Percentiles rank a stretch among this genome's conserved stretches.
phyloP scores from a whole-genome alignment of 345 rosid species.

The Brassica carinata region DNA sequence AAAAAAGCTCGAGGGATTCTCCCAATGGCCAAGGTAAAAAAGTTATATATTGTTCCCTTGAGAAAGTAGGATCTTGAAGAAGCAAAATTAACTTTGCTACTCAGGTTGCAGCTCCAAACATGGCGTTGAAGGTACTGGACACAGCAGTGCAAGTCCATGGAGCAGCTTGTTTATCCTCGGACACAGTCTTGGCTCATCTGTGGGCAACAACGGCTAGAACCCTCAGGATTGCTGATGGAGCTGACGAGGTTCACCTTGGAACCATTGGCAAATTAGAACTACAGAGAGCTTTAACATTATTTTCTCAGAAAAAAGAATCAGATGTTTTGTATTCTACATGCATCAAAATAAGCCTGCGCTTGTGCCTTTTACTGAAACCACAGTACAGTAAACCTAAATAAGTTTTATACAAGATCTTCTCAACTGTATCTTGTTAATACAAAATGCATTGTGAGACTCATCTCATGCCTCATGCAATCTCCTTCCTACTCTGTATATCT shows the following conservation, averaged over 20 bases:
- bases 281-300: constrained; percentile 53
- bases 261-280: constrained; percentile 81
- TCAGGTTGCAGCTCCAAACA: constrained; percentile 96
- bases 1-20: constrained; percentile 74
- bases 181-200: constrained; percentile 77
- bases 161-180: constrained; percentile 79
- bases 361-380: too few relatives aligned
- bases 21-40: constrained; percentile 87
- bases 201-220: constrained; percentile 84
- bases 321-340: not conserved
- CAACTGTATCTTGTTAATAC: not conserved
- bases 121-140: constrained; percentile 85
- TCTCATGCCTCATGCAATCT: not conserved
- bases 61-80: not conserved
- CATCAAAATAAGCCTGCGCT: too few relatives aligned
- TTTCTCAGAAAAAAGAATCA: not conserved
- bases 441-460: too few relatives aligned
- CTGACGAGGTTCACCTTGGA: constrained; percentile 93
- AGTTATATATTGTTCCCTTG: not conserved
- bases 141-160: constrained; percentile 92
- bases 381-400: not conserved
- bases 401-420: constrained; percentile 7
- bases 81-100: not conserved
- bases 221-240: constrained; percentile 80
- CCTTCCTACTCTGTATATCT: too few relatives aligned